Conservation (phyloP, 2,329 filamentous ascomycete species). For the Neoascochyta sp. region DNA sequence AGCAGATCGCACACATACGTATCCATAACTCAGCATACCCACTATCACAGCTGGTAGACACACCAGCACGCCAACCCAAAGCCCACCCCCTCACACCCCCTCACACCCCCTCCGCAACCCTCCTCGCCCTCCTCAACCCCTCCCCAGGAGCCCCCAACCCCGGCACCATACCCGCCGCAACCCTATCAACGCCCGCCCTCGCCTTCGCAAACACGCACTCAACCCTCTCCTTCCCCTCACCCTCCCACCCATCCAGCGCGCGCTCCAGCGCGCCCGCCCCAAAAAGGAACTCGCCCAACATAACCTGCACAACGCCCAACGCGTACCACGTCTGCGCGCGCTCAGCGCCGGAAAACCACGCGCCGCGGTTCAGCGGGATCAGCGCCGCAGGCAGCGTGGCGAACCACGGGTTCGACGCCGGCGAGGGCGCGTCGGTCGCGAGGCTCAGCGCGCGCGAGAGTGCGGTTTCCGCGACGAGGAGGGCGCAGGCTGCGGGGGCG, state of each 20-base stretch:
- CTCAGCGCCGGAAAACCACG: constrained; percentile 28
- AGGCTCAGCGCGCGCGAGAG: constrained; percentile 25
- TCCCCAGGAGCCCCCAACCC: constrained; percentile 22
- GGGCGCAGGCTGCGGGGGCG: constrained; percentile 12
- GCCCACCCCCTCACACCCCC: not conserved
- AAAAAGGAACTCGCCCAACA: constrained; percentile 30
- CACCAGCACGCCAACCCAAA: no score
- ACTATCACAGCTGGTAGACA: no score
- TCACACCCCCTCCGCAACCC: constrained; percentile 10
- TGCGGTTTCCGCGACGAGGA: constrained; percentile 22
- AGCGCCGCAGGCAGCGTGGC: constrained; percentile 26
- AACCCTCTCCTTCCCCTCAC: constrained; percentile 11
- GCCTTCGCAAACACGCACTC: constrained; percentile 25
- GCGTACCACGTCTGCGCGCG: constrained; percentile 29
- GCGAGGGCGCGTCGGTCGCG: constrained; percentile 26
- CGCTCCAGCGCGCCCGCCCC: constrained; percentile 35
- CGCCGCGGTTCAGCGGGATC: constrained; percentile 29
- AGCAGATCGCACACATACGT: no score
- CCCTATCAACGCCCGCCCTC: constrained; percentile 26
- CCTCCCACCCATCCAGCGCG: constrained; percentile 17
- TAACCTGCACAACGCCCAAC: constrained; percentile 25
- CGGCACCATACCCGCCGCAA: constrained; percentile 23
- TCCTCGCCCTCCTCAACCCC: constrained; percentile 20
- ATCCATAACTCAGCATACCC: no score
- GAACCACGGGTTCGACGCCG: constrained; percentile 28